These are phyloP conservation scores for Breviolum minutum DNA, from an alignment of 73 alveolate genomes.

Conservation along the genomic window DNA sequence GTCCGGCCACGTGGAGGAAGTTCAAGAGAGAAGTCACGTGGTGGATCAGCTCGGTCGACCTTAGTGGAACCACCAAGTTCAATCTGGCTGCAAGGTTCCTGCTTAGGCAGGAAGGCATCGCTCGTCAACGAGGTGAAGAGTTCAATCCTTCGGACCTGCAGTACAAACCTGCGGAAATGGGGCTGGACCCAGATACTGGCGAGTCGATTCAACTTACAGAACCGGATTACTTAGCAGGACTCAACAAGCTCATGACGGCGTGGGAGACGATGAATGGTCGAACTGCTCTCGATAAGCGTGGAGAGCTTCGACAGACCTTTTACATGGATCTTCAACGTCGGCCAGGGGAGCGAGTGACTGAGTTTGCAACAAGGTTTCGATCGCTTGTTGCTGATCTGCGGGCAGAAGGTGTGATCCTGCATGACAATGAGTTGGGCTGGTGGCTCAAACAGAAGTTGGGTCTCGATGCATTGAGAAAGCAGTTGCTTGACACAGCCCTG, in stretches of 20 bases:
- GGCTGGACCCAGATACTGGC: neutral
- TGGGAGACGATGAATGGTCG: constrained; percentile 15
- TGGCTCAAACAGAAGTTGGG: too few relatives aligned
- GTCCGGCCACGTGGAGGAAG: neutral
- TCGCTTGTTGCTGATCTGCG: too few relatives aligned
- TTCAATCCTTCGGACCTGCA: neutral
- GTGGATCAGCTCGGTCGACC: neutral
- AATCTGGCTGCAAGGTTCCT: constrained; percentile 32
- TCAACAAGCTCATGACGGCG: constrained; percentile 2
- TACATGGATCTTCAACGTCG: too few relatives aligned
- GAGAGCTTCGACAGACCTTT: too few relatives aligned
- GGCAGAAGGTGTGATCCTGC: too few relatives aligned
- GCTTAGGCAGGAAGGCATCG: neutral
- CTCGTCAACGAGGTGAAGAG: neutral
- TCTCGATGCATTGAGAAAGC: neutral
- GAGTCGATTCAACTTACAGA: neutral
- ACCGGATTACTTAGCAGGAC: neutral
- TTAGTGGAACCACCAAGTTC: neutral
- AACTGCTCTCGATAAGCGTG: neutral
- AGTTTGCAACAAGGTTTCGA: too few relatives aligned
- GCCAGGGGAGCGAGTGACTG: too few relatives aligned
- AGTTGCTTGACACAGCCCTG: neutral
- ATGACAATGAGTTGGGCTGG: too few relatives aligned
- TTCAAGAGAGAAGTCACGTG: neutral
- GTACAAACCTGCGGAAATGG: neutral